phyloP scores from a whole-genome alignment of 768 basidiomycete genomes.

The Leucogyrophana mollusca region DNA sequence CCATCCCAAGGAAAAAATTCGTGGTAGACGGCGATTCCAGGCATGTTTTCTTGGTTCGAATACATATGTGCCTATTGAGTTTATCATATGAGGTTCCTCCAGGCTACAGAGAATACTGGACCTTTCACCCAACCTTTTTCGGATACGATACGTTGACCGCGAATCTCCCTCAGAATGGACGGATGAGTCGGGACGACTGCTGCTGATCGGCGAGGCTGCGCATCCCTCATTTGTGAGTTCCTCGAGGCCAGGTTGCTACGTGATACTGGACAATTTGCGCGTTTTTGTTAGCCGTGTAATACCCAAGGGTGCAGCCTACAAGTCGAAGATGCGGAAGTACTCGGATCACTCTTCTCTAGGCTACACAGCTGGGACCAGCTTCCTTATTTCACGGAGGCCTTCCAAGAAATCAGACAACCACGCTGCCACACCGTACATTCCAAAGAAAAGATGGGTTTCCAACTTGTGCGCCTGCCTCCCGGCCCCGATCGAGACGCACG shows the following conservation, averaged over 20 bases:
- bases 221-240: constrained; percentile 52
- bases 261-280: not conserved
- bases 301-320: constrained; percentile 36
- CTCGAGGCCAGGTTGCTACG: not conserved
- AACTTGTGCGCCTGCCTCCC: constrained; percentile 39
- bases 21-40: constrained; percentile 38
- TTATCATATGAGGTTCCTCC: constrained; percentile 15
- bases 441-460: constrained; percentile 45
- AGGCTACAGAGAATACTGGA: constrained; percentile 40
- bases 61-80: not conserved
- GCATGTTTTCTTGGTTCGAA: constrained; percentile 32
- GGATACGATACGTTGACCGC: constrained; percentile 36
- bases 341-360: constrained; percentile 37
- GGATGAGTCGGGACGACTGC: constrained; percentile 49
- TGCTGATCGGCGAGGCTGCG: constrained; percentile 59
- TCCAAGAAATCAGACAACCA: constrained; percentile 58
- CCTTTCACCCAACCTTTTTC: constrained; percentile 34
- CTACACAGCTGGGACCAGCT: constrained; percentile 49
- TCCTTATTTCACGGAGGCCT: constrained; percentile 49
- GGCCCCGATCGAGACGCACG: constrained; percentile 48
- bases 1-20: constrained; percentile 32
- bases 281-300: constrained; percentile 43
- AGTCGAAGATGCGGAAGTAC: constrained; percentile 33
- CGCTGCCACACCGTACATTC: constrained; percentile 42
- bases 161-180: constrained; percentile 48